A percentile compares a stretch with the other conserved stretches of the same genome.
Conservation (phyloP, 2,329 filamentous ascomycete genomes). For the Diaporthe ilicicola region DNA sequence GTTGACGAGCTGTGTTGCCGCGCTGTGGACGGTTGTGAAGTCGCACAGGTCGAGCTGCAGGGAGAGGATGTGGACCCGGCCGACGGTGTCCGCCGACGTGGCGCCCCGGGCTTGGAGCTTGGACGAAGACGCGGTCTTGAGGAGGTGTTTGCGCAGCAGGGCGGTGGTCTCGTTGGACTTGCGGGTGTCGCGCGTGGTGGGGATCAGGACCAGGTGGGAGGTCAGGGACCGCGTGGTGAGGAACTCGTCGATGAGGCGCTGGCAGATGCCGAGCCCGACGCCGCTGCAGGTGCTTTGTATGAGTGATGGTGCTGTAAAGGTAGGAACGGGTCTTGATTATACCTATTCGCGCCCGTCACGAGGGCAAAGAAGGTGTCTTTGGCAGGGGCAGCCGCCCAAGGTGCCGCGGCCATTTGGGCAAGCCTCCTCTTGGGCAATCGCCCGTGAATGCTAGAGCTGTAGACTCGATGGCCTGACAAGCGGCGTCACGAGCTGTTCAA, state of each 20-base stretch:
- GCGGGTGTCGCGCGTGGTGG: conserved; percentile 78
- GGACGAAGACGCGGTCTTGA: conserved; percentile 53
- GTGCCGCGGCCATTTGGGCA: conserved; percentile 40
- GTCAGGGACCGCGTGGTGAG: conserved; percentile 71
- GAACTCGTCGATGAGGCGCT: conserved; percentile 91
- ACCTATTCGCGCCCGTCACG: conserved; percentile 90
- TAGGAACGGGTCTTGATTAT: background rate
- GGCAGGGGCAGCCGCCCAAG: conserved; percentile 45
- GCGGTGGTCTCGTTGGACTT: conserved; percentile 80
- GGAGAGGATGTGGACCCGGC: conserved; percentile 66
- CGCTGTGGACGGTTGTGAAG: conserved; percentile 57
- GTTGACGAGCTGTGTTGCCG: conserved; percentile 56
- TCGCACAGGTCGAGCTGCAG: conserved; percentile 69
- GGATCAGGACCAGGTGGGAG: conserved; percentile 79
- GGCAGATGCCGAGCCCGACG: conserved; percentile 83
- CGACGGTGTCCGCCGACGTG: conserved; percentile 51
- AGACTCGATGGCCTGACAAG: background rate
- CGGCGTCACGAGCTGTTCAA: background rate
- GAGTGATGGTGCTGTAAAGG: background rate
- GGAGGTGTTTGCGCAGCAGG: conserved; percentile 70
- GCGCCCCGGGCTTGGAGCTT: conserved; percentile 49
- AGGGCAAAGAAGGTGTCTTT: conserved; percentile 69
- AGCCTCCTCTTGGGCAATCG: background rate
- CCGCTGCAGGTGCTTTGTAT: conserved; percentile 67
- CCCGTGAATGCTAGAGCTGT: background rate